Conservation (phyloP, 495 filamentous ascomycete species). For the Barbatosphaeria neglecta region DNA sequence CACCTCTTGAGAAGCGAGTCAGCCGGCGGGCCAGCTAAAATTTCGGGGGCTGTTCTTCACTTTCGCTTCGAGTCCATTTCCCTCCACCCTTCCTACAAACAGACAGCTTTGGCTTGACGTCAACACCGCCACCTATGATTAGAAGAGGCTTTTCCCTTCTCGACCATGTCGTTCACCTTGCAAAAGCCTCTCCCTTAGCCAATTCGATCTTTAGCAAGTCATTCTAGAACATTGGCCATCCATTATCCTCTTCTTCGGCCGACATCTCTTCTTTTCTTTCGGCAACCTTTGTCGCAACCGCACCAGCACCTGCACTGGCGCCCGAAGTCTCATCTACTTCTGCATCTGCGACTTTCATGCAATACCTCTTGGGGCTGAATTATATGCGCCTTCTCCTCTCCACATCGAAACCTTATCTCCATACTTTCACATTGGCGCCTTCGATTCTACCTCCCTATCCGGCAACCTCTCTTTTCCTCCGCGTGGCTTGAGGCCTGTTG, state of each 20-base stretch:
- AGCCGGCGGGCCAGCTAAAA: too few species aligned
- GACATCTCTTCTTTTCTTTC: neutral
- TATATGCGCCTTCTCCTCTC: neutral
- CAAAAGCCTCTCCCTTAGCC: neutral
- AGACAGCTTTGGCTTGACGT: neutral
- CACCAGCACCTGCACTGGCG: too few species aligned
- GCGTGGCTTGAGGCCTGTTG: too few species aligned
- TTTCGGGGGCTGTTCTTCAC: too few species aligned
- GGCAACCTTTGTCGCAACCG: too few species aligned
- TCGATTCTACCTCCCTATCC: neutral
- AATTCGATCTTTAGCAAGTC: neutral
- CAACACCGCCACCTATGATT: neutral
- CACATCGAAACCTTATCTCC: neutral
- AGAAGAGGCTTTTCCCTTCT: neutral
- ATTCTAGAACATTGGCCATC: neutral
- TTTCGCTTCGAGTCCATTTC: too few species aligned
- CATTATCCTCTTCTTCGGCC: neutral
- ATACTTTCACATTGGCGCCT: neutral
- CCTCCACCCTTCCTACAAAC: neutral
- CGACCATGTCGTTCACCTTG: neutral
- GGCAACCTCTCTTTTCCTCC: too few species aligned
- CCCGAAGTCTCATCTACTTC: too few species aligned
- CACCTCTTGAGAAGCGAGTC: too few species aligned
- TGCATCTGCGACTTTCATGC: too few species aligned
- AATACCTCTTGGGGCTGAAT: neutral